Conservation (phyloP, 2,329 filamentous ascomycete genomes). For the Ascochyta clinopodiicola region DNA sequence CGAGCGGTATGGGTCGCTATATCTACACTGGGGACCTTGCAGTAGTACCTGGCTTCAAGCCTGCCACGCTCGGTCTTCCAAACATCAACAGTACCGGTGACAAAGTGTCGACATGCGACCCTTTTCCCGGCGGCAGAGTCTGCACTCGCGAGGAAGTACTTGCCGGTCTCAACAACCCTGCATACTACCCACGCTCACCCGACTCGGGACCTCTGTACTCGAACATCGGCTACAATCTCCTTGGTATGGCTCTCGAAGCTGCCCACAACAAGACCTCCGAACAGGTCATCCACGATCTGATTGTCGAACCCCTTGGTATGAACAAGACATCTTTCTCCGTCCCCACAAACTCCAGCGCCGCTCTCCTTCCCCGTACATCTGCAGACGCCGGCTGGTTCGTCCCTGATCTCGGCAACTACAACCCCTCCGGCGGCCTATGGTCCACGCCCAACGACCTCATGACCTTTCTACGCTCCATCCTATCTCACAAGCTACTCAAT, state of each 20-base stretch:
- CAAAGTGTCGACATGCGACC: conserved; percentile 28
- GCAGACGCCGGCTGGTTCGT: conserved; percentile 29
- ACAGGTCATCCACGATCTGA: conserved; percentile 28
- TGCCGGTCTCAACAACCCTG: conserved; percentile 31
- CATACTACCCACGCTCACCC: conserved; percentile 25
- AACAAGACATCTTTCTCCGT: conserved; percentile 22
- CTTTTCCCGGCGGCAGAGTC: conserved; percentile 24
- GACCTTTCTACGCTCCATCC: conserved; percentile 26
- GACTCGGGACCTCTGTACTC: conserved; percentile 29
- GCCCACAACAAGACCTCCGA: conserved; percentile 29
- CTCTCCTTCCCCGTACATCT: conserved; percentile 24
- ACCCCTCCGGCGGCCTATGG: conserved; percentile 38
- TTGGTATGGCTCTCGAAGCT: conserved; percentile 31
- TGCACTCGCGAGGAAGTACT: conserved; percentile 29
- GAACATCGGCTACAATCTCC: conserved; percentile 33
- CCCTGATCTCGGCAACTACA: conserved; percentile 31
- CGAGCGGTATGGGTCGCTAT: conserved; percentile 31
- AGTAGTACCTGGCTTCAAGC: conserved; percentile 20
- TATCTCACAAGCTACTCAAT: conserved; percentile 23
- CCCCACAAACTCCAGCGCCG: conserved; percentile 17
- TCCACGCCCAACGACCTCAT: conserved; percentile 33
- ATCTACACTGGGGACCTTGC: conserved; percentile 33
- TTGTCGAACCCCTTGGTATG: conserved; percentile 29
- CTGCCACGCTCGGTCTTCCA: conserved; percentile 26
- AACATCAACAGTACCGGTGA: conserved; percentile 20